Percentiles rank a stretch among this genome's conserved stretches.
These are phyloP conservation scores for Candida nonsorbophila DNA, from an alignment of 805 yeast species.

Conservation along the genomic window DNA sequence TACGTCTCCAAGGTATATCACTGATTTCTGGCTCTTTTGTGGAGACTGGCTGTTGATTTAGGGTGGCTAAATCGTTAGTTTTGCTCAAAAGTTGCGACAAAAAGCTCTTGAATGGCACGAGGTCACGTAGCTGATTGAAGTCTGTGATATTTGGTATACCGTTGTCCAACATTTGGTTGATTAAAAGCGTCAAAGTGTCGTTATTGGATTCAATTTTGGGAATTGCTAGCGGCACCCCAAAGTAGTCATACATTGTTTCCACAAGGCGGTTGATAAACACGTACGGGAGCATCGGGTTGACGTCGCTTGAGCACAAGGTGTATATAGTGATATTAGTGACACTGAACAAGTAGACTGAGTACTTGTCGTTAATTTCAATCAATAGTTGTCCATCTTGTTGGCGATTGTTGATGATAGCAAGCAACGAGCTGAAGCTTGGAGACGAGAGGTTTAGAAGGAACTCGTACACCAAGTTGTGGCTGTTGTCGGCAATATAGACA, in stretches of 20 bases:
- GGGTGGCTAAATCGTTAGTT: constrained; percentile 28
- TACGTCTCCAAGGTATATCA: constrained; percentile 70
- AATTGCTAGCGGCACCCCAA: constrained; percentile 49
- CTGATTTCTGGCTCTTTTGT: constrained; percentile 16
- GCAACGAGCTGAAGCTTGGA: constrained; percentile 26
- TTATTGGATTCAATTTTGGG: constrained; percentile 61
- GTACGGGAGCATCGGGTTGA: constrained; percentile 52
- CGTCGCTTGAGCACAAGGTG: constrained; percentile 18
- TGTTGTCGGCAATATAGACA: constrained; percentile 35
- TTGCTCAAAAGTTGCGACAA: constrained; percentile 46
- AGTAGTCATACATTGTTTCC: constrained; percentile 51
- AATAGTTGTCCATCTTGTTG: constrained; percentile 9
- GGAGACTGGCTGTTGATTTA: constrained; percentile 13
- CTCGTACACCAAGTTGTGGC: constrained; percentile 30
- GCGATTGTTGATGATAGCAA: constrained; percentile 6
- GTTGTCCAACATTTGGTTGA: constrained; percentile 75
- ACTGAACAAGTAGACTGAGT: constrained; percentile 19
- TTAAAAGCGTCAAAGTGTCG: constrained; percentile 63
- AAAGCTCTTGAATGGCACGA: constrained; percentile 61
- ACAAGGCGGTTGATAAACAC: constrained; percentile 48
- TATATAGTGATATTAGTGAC: constrained; percentile 20
- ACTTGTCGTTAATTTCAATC: constrained; percentile 25
- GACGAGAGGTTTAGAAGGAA: constrained; percentile 24
- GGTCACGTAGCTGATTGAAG: constrained; percentile 59
- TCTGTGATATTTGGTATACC: constrained; percentile 74